Evolutionary conservation across 371 early-diverging fungal genomes (phyloP).

Genomic region (Mortierella sp.): DNA sequence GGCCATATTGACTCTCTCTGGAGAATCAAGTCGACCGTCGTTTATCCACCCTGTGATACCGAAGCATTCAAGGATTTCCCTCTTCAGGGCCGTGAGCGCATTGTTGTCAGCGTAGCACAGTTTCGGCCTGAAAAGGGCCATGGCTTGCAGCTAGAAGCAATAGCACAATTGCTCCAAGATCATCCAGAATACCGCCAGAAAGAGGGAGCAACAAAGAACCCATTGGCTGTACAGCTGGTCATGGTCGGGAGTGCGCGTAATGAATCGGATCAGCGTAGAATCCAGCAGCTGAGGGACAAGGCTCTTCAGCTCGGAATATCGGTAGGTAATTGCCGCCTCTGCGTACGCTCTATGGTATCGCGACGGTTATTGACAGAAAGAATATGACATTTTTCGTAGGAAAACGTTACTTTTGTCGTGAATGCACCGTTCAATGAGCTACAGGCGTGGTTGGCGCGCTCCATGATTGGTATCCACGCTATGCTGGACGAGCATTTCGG

Average conservation of each 20-base stretch:
- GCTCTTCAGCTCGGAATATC: slow-evolving; percentile 63
- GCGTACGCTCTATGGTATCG: neutral
- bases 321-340: slow-evolving; percentile 45
- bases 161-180: slow-evolving; percentile 66
- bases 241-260: slow-evolving; percentile 88
- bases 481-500: slow-evolving; percentile 99
- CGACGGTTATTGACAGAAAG: neutral
- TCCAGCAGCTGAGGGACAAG: slow-evolving; percentile 68
- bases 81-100: slow-evolving; percentile 60
- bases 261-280: slow-evolving; percentile 78
- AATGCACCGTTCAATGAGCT: slow-evolving; percentile 84
- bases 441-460: slow-evolving; percentile 62
- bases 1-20: slow-evolving; percentile 86
- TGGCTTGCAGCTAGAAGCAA: slow-evolving; percentile 79
- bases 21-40: slow-evolving; percentile 70
- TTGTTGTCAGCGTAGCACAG: slow-evolving; percentile 92
- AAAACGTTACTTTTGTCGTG: slow-evolving; percentile 81
- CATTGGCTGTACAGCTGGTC: slow-evolving; percentile 59
- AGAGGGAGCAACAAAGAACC: slow-evolving; percentile 12
- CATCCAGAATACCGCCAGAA: slow-evolving; percentile 61
- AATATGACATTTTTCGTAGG: slow-evolving; percentile 48
- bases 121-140: slow-evolving; percentile 98
- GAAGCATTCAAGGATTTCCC: slow-evolving; percentile 65
- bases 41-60: slow-evolving; percentile 96
- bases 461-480: slow-evolving; percentile 91